Evolutionary conservation across 371 early-diverging fungal genomes (phyloP), one percentile per base, ranked within the genome.

Genomic region (Phascolomyces articulosus): DNA sequence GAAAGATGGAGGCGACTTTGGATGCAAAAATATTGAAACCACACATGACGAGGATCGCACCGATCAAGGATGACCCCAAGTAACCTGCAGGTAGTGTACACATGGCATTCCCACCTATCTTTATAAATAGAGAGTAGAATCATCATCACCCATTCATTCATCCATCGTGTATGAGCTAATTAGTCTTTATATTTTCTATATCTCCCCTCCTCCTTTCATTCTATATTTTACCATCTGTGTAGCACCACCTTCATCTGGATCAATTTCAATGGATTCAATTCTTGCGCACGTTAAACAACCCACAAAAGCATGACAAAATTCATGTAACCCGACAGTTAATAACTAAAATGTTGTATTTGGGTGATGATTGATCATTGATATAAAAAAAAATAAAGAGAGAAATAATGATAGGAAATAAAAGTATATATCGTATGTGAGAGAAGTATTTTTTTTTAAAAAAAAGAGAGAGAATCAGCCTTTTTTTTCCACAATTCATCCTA

Each of bases 231-330:
- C 78, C 91, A 93, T 91, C 34, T 74, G 72, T 6, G 96, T 95
- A 41, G 90, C 75, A 2, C 97, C 96, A 18, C 95, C 96, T 70
- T 95, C 90, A 70, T 95, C 88, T 1, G 95, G 94, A 69, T 96
- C 92, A 58, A 97, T 85, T 18, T 89, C 88, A 51, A 97, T 93
- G 18, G 91, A 87, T 64, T 89, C 83, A 24, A 97, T 91, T 53
- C 85, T 84, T 13, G 92, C 97, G 34, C 96, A 94, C 15, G 96
- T 96, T 62, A 87, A 88, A 27, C 83, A 74, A 1, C 93, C 95
- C 59, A 84, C 90, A 48, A 86, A 75, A 3, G 93, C 93, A 64
- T 92, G 92, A 51, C 86, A 80, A 63, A 91, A 90, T 67, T 94
- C 94, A 63, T 94, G 94, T 38, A 94, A 71, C 15, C 89, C 90